Base-by-base conservation (phyloP, 2,329 filamentous ascomycete genomes). In the Colletotrichum tanaceti region DNA sequence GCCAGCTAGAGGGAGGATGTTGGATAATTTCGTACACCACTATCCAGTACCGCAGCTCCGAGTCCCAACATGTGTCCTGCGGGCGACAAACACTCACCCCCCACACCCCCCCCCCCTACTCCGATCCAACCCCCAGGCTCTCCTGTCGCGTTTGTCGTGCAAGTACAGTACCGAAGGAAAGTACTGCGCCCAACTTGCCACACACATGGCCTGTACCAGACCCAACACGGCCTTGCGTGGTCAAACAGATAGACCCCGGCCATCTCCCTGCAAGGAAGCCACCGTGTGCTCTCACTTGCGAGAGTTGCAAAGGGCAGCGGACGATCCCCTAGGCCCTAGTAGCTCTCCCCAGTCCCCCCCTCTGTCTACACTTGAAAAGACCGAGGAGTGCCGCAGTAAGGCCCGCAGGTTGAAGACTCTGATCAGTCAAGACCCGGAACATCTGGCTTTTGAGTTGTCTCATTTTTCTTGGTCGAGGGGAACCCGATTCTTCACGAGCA, bases 61-160 rank as follows among this genome's bases (percentile, higher is more conserved):
- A 50, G 55, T 60, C 57, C 55, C 65, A 61, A 69, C 50, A 32
- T 65, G 62, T 69, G 66, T 20, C 57, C 66, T 69, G 63, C 55
- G 66, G 62, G 62, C 41, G 66, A 57, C 62, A 39, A 32, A 66
- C 54, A 50, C 49, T 44, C 66, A 69, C 50, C 53, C 55, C 58
- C 38, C 38, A 38, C n/a, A n/a, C n/a, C n/a, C n/a, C n/a, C n/a
- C 28, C 28, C 28, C 28, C 28, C 28, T 28, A 4, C 28, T 28
- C 28, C 28, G 28, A 49, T 35, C 22, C 38, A 39, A 22, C 16
- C 47, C 65, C 65, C 49, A 47, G 53, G 66, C 57, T 54, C 39
- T 38, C 38, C 38, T 55, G 41, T 32, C 39, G 58, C 58, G 64
- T 58, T 66, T 59, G 68, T 60, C 35, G 32, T 38, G 41, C 18